Evolutionary conservation across 768 basidiomycete genomes (phyloP).

Genomic region (Boletus tomentosulus): DNA sequence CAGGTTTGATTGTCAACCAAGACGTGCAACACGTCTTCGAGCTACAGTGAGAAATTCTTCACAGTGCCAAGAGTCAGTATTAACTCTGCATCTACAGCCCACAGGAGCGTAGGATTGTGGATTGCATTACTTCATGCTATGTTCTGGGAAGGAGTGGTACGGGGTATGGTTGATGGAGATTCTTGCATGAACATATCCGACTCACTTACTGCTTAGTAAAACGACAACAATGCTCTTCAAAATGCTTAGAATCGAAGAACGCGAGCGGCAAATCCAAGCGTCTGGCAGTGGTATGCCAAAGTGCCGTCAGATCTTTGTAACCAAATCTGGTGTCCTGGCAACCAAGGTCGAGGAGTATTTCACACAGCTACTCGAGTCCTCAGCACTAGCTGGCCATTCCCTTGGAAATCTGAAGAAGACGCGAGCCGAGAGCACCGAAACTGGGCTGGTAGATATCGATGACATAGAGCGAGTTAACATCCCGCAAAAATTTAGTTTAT

Average conservation of each 20-base stretch:
- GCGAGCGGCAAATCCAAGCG: slow-evolving; percentile 40
- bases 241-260: slow-evolving; percentile 59
- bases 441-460: slow-evolving; percentile 31
- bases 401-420: slow-evolving; percentile 37
- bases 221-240: slow-evolving; percentile 76
- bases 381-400: slow-evolving; percentile 34
- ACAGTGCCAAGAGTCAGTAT: slow-evolving; percentile 10
- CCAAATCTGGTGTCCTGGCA: slow-evolving; percentile 62
- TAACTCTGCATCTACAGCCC: slow-evolving; percentile 25
- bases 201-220: slow-evolving; percentile 42
- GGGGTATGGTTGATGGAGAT: slow-evolving; percentile 40
- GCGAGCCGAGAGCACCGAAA: slow-evolving; percentile 16
- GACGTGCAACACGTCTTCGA: slow-evolving; percentile 28
- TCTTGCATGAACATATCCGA: background rate
- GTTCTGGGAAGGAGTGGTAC: slow-evolving; percentile 72
- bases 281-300: slow-evolving; percentile 30
- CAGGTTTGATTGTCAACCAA: slow-evolving; percentile 23
- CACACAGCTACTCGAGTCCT: slow-evolving; percentile 43
- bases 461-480: slow-evolving; percentile 26
- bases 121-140: slow-evolving; percentile 57
- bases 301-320: slow-evolving; percentile 69
- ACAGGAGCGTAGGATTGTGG: slow-evolving; percentile 53
- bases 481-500: slow-evolving; percentile 50
- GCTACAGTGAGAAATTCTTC: slow-evolving; percentile 16
- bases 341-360: slow-evolving; percentile 70